Evolutionary conservation across 345 rosid species (phyloP).

Genomic region (Diplotaxis tenuifolia): DNA sequence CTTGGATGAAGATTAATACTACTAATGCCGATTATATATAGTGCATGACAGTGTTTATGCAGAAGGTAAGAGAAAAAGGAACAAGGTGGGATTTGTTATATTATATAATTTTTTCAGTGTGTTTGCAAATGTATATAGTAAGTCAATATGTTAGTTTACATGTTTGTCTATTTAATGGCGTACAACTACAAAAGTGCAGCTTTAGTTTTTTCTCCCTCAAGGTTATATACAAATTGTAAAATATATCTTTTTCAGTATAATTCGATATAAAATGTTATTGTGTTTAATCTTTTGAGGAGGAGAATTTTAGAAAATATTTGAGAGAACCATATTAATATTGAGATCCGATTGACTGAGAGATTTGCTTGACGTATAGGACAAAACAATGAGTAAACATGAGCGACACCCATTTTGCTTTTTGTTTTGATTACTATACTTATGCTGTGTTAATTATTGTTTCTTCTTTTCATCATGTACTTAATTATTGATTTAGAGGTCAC

Average conservation of each 20-base stretch:
- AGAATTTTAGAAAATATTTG: constrained; percentile 1
- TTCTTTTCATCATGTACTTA: neutral
- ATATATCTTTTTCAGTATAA: neutral
- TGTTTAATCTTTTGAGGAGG: constrained; percentile 6
- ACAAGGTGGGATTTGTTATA: constrained; percentile 44
- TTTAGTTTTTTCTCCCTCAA: constrained; percentile 19
- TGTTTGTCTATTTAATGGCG: constrained; percentile 71
- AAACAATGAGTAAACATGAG: constrained; percentile 39
- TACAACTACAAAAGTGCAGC: constrained; percentile 60
- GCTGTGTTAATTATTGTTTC: neutral
- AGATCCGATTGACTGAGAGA: constrained; percentile 31
- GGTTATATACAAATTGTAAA: constrained; percentile 12
- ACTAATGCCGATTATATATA: constrained; percentile 25
- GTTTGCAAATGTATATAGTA: constrained; percentile 24
- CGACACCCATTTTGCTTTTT: constrained; percentile 38
- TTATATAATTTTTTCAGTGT: neutral
- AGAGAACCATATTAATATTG: constrained; percentile 18
- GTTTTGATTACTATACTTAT: constrained; percentile 14
- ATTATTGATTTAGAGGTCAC: neutral
- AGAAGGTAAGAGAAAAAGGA: constrained; percentile 19
- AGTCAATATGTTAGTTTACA: constrained; percentile 43
- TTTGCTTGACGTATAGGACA: constrained; percentile 36
- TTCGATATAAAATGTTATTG: neutral
- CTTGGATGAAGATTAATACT: constrained; percentile 2
- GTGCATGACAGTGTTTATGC: constrained; percentile 6